Percentiles rank a stretch among this genome's conserved stretches.
Evolutionary conservation across 2,329 filamentous ascomycete genomes (phyloP).

Genomic region (Tolypocladium nubicola): DNA sequence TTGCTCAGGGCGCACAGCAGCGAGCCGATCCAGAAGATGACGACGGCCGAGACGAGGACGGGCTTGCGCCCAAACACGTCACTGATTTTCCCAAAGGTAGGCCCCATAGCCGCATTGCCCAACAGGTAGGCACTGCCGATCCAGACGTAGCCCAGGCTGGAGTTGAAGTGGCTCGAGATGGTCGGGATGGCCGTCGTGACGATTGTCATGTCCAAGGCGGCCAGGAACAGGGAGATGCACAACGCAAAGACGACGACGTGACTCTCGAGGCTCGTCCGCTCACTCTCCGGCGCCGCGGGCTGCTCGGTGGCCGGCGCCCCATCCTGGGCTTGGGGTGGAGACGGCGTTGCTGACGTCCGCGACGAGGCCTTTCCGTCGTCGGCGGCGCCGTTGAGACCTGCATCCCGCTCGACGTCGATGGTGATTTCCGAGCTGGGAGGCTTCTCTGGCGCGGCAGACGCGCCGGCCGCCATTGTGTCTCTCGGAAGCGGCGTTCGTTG

Average conservation of each 20-base stretch:
- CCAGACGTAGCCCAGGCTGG: constrained; percentile 64
- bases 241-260: constrained; percentile 29
- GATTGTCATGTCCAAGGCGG: constrained; percentile 49
- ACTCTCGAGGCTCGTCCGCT: constrained; percentile 26
- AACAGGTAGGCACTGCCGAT: constrained; percentile 66
- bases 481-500: not conserved
- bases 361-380: not conserved
- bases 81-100: constrained; percentile 57
- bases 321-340: not conserved
- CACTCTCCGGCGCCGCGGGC: constrained; percentile 16
- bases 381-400: constrained; percentile 1
- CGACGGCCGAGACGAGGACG: constrained; percentile 37
- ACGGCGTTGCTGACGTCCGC: not conserved
- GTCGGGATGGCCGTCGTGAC: constrained; percentile 57
- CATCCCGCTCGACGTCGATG: constrained; percentile 13
- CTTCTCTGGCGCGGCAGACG: constrained; percentile 7
- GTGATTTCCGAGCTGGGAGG: constrained; percentile 18
- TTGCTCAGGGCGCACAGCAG: constrained; percentile 40
- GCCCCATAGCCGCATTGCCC: constrained; percentile 54
- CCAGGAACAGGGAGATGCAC: constrained; percentile 38
- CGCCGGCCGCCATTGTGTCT: not conserved
- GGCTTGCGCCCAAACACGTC: constrained; percentile 51
- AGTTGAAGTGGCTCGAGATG: constrained; percentile 52
- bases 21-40: constrained; percentile 44
- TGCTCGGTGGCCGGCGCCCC: not conserved